Conservation (phyloP, 305 asterid genomes). For the Fraxinus sp. region DNA sequence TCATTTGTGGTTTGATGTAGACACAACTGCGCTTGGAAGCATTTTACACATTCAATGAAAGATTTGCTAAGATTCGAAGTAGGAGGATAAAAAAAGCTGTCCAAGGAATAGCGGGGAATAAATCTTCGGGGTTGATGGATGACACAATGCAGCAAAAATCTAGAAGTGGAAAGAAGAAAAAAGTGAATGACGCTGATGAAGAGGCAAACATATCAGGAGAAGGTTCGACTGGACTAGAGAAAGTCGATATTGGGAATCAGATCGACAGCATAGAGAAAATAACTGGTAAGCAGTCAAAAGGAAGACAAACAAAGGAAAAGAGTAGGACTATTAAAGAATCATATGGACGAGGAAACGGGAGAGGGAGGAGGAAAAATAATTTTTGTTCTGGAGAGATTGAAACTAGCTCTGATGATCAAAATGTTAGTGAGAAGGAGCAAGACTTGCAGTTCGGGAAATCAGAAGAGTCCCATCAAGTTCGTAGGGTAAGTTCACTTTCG, state of each 20-base stretch:
- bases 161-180: conserved; percentile 50
- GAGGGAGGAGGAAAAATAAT: conserved; percentile 40
- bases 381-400: conserved; percentile 30
- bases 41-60: conserved; percentile 89
- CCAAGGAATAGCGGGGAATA: conserved; percentile 64
- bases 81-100: conserved; percentile 87
- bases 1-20: conserved; percentile 40
- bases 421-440: conserved; percentile 37
- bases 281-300: conserved; percentile 38
- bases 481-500: conserved; percentile 56
- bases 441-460: conserved; percentile 34
- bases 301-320: conserved; percentile 33
- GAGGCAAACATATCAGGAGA: conserved; percentile 33
- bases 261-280: conserved; percentile 27
- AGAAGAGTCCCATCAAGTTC: conserved; percentile 47
- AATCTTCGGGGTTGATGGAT: conserved; percentile 50
- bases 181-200: conserved; percentile 34
- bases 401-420: conserved; percentile 38
- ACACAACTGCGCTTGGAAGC: conserved; percentile 97
- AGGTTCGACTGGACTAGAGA: conserved; percentile 30
- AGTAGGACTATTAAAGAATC: conserved; percentile 27
- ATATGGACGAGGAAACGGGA: conserved; percentile 32
- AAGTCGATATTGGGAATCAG: conserved; percentile 30
- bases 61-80: conserved; percentile 92
- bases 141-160: conserved; percentile 38